Percentiles rank a stretch among this genome's conserved stretches.
These are phyloP conservation scores for Fusarium nisikadoi DNA, from an alignment of 2,329 filamentous ascomycete species.

Conservation along the genomic window DNA sequence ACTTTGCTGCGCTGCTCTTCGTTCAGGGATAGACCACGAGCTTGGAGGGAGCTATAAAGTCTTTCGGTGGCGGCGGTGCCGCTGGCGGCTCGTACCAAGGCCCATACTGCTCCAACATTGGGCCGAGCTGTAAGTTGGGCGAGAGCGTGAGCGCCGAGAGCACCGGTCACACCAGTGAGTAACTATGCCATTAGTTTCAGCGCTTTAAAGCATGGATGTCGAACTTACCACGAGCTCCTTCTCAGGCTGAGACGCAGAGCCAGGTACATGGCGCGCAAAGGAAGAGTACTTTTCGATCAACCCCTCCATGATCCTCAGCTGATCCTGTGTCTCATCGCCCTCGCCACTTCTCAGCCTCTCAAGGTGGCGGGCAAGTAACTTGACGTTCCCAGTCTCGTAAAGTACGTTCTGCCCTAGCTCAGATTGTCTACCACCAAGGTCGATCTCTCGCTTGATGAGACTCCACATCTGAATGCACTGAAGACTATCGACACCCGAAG, in stretches of 20 bases:
- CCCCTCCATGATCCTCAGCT: constrained; percentile 47
- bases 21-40: constrained; percentile 11
- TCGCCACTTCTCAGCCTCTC: constrained; percentile 37
- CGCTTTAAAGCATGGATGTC: fast-evolving
- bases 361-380: constrained; percentile 34
- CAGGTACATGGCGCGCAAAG: constrained; percentile 43
- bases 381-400: constrained; percentile 60
- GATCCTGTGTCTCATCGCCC: constrained; percentile 24
- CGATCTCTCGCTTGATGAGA: constrained; percentile 61
- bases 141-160: constrained; percentile 68
- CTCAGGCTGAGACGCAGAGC: constrained; percentile 36
- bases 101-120: constrained; percentile 63
- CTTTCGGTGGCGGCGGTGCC: constrained; percentile 11
- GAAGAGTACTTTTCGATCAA: constrained; percentile 53
- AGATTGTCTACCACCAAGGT: constrained; percentile 54
- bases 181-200: constrained; percentile 44
- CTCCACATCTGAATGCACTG: constrained; percentile 67
- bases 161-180: constrained; percentile 71
- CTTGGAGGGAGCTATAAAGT: constrained; percentile 19
- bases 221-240: constrained; percentile 48
- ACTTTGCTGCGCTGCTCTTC: constrained; percentile 41
- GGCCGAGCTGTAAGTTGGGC: constrained; percentile 67
- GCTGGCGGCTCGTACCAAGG: constrained; percentile 30
- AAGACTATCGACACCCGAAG: constrained; percentile 66
- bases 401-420: constrained; percentile 65